phyloP scores from a whole-genome alignment of 2,329 filamentous ascomycete genomes.

The Davidsoniella australis region DNA sequence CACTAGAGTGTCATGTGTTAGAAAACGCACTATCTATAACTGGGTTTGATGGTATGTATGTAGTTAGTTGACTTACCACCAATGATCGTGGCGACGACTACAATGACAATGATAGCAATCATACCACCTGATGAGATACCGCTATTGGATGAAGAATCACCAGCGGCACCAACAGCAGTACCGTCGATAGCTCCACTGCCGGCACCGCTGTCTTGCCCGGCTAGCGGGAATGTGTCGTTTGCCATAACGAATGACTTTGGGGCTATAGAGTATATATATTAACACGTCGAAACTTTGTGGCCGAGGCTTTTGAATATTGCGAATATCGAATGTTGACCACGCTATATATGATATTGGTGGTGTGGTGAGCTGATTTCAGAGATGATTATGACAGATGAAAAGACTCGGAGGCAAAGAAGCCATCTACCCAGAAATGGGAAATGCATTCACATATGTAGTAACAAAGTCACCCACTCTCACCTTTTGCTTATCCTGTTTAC shows the following conservation, averaged over 20 bases:
- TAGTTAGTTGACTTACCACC: slow-evolving; percentile 39
- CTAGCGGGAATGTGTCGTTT: slow-evolving; percentile 26
- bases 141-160: slow-evolving; percentile 40
- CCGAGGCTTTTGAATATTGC: too few relatives aligned
- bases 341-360: too few relatives aligned
- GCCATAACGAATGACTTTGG: slow-evolving; percentile 15
- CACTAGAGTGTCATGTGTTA: slow-evolving; percentile 27
- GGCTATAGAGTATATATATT: too few relatives aligned
- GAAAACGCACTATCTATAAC: slow-evolving; percentile 11
- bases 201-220: slow-evolving; percentile 17
- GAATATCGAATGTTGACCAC: too few relatives aligned
- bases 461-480: too few relatives aligned
- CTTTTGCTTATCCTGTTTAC: too few relatives aligned
- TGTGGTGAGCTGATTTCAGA: too few relatives aligned
- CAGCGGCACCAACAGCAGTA: slow-evolving; percentile 46
- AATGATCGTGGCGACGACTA: slow-evolving; percentile 46
- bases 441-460: too few relatives aligned
- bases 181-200: slow-evolving; percentile 24
- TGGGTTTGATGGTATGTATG: neutral
- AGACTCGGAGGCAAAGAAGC: too few relatives aligned
- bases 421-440: too few relatives aligned
- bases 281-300: too few relatives aligned
- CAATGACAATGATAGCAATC: slow-evolving; percentile 58
- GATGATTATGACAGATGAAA: neutral
- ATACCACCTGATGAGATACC: slow-evolving; percentile 51